Conservation (phyloP, 805 yeast species). For the Candida broadrunensis region DNA sequence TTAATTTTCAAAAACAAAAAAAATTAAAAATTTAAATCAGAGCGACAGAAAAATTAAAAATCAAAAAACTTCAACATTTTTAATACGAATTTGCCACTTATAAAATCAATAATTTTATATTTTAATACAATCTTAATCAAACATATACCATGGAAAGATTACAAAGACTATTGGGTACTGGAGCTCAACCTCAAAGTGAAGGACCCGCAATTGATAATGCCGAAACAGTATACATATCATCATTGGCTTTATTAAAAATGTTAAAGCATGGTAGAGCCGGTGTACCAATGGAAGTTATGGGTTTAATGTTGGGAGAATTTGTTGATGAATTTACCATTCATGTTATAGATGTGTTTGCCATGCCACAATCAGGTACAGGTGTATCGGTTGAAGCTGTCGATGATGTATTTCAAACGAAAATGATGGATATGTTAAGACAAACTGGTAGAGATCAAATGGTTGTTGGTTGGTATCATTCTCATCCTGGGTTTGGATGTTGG, state of each 20-base stretch:
- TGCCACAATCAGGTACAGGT: constrained; percentile 99
- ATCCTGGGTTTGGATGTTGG: constrained; percentile 99
- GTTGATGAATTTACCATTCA: constrained; percentile 96
- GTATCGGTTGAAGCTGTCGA: constrained; percentile 99
- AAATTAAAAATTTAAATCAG: too few relatives aligned
- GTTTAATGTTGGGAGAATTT: constrained; percentile 96
- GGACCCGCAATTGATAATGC: constrained; percentile 89
- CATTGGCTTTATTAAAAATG: constrained; percentile 93
- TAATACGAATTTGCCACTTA: too few relatives aligned
- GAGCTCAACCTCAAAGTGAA: constrained; percentile 49
- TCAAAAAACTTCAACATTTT: too few relatives aligned
- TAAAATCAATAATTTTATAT: too few relatives aligned
- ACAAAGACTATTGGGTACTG: constrained; percentile 46
- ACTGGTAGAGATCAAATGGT: constrained; percentile 99
- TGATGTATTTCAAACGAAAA: constrained; percentile 96
- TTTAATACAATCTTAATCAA: too few relatives aligned
- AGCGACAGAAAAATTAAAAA: too few relatives aligned
- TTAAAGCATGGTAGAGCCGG: constrained; percentile 95
- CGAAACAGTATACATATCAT: constrained; percentile 94
- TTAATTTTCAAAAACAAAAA: too few relatives aligned
- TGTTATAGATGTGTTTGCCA: constrained; percentile 97
- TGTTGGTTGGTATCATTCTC: constrained; percentile 99
- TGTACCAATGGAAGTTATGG: constrained; percentile 84
- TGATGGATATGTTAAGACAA: constrained; percentile 99
- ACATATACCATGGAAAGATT: constrained; percentile 41